Evolutionary conservation across 2,329 filamentous ascomycete genomes (phyloP).

Genomic region (Xylaria sp.): DNA sequence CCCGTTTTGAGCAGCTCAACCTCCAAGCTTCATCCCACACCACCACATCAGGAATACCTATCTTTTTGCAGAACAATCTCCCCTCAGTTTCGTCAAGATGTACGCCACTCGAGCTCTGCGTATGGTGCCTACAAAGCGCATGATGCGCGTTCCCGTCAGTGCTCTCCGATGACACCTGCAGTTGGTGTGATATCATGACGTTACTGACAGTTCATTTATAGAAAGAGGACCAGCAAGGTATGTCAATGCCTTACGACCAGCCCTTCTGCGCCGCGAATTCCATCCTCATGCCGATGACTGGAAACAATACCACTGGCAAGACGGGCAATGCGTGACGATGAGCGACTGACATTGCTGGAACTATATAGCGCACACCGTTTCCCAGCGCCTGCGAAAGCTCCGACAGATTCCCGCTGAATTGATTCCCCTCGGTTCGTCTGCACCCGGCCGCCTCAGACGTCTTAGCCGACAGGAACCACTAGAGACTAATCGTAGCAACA

Average conservation of each 20-base stretch:
- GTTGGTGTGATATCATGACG: slow-evolving; percentile 47
- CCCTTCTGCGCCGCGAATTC: slow-evolving; percentile 37
- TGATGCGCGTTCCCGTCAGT: slow-evolving; percentile 79
- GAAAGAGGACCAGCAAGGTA: slow-evolving; percentile 76
- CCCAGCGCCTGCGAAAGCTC: slow-evolving; percentile 90
- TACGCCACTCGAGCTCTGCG: slow-evolving; percentile 72
- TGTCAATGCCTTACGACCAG: slow-evolving; percentile 52
- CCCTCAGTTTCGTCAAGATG: slow-evolving; percentile 61
- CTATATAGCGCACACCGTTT: slow-evolving; percentile 87
- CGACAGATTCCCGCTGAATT: slow-evolving; percentile 93
- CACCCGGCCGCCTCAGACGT: background rate
- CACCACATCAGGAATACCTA: slow-evolving; percentile 9
- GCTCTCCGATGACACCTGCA: slow-evolving; percentile 25
- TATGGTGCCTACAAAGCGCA: slow-evolving; percentile 74
- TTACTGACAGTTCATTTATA: slow-evolving; percentile 56
- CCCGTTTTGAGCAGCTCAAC: slow-evolving; percentile 17
- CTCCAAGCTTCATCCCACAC: slow-evolving; percentile 26
- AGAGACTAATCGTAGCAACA: slow-evolving; percentile 23
- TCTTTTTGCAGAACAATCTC: slow-evolving; percentile 38
- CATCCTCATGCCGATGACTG: slow-evolving; percentile 19
- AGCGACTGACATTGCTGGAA: slow-evolving; percentile 38
- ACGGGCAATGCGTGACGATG: slow-evolving; percentile 18
- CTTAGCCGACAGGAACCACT: background rate
- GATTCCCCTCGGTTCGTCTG: slow-evolving; percentile 85
- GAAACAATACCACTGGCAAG: background rate